Conservation (phyloP, 2,329 filamentous ascomycete species). For the Aureobasidium mangrovei region DNA sequence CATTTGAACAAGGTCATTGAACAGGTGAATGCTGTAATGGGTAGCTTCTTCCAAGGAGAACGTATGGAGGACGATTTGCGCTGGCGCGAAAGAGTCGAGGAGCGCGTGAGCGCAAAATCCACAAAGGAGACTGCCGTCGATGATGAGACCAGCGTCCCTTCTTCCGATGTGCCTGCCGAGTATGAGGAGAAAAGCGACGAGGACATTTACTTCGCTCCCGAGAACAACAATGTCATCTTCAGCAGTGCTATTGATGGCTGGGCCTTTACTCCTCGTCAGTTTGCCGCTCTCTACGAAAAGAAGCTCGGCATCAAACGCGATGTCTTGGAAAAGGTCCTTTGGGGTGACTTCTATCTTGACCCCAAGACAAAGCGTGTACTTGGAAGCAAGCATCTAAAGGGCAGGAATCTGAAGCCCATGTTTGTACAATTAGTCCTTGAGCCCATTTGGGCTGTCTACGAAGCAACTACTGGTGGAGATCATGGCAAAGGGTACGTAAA, state of each 20-base stretch:
- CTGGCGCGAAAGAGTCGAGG: conserved; percentile 89
- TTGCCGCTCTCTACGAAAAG: conserved; percentile 87
- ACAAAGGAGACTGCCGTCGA: conserved; percentile 40
- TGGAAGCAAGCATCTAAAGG: conserved; percentile 84
- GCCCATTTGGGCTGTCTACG: conserved; percentile 91
- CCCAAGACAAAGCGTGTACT: conserved; percentile 94
- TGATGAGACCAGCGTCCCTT: conserved; percentile 46
- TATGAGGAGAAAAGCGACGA: conserved; percentile 93
- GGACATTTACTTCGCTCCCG: conserved; percentile 94
- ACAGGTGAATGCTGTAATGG: conserved; percentile 93
- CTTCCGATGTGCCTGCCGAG: conserved; percentile 42
- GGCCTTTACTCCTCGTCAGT: conserved; percentile 95
- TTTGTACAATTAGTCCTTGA: conserved; percentile 96
- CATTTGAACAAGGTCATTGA: conserved; percentile 85
- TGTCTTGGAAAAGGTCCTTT: conserved; percentile 83
- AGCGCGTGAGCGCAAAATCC: conserved; percentile 64
- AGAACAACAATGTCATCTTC: conserved; percentile 99
- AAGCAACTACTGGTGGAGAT: conserved; percentile 75
- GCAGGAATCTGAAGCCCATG: conserved; percentile 84
- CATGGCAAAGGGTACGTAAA: conserved; percentile 66
- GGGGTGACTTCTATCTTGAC: conserved; percentile 94
- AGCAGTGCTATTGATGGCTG: conserved; percentile 97
- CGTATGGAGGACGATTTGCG: conserved; percentile 97
- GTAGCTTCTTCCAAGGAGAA: conserved; percentile 95
- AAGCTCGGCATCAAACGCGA: conserved; percentile 90